Conservation (phyloP, 2,329 filamentous ascomycete species). For the Pestalotiopsis fici region DNA sequence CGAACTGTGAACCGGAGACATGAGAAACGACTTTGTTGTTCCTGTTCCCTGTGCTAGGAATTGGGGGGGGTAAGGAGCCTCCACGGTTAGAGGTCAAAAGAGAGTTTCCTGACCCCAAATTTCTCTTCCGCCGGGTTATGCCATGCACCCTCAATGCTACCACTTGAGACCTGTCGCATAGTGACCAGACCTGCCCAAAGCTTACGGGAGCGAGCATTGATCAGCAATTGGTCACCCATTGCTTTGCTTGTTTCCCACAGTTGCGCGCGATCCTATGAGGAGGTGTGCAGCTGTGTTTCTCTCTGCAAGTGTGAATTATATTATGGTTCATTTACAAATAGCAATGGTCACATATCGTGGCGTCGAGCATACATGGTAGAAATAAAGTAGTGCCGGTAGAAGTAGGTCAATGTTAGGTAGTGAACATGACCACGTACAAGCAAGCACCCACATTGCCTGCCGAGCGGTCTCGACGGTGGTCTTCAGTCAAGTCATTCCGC, state of each 20-base stretch:
- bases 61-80: too few species aligned
- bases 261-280: background rate
- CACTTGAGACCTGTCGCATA: conserved; percentile 1
- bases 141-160: background rate
- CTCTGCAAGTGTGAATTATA: background rate
- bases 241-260: background rate
- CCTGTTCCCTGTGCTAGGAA: background rate
- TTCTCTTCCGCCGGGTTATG: background rate
- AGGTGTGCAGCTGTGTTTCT: background rate
- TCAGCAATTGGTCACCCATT: background rate
- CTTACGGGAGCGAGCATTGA: background rate
- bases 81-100: background rate
- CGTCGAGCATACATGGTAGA: background rate
- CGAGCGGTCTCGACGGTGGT: background rate
- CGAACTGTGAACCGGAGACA: too few species aligned
- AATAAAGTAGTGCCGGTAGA: background rate
- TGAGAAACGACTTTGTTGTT: background rate
- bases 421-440: background rate
- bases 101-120: background rate
- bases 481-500: background rate
- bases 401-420: background rate
- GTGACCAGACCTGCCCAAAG: background rate
- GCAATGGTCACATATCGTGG: background rate
- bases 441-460: background rate
- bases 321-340: background rate